Percentiles rank a stretch among this genome's conserved stretches.
phyloP scores from a whole-genome alignment of 2,329 filamentous ascomycete genomes.

The Ophiostoma pallidulum region DNA sequence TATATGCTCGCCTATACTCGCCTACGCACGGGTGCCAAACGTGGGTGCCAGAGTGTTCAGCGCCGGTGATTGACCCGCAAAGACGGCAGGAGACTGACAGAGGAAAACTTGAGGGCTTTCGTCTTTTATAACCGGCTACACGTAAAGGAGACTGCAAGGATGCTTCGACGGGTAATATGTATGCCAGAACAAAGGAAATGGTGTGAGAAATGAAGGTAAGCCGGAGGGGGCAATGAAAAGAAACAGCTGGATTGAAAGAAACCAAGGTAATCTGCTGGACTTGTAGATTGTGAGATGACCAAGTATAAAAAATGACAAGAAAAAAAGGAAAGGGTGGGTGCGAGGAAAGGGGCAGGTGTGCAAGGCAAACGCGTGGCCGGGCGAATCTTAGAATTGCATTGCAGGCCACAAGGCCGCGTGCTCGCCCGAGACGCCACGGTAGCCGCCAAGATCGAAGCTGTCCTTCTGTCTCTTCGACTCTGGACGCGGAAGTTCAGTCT shows the following conservation, averaged over 20 bases:
- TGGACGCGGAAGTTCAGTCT: not conserved
- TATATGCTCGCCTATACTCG: too few relatives aligned
- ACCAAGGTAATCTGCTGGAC: too few relatives aligned
- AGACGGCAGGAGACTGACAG: too few relatives aligned
- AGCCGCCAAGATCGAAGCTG: conserved; percentile 8
- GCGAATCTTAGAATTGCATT: conserved; percentile 3
- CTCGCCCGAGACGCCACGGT: conserved; percentile 3
- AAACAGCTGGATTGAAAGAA: not conserved
- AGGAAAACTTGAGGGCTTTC: too few relatives aligned
- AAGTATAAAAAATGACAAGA: not conserved
- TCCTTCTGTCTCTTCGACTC: conserved; percentile 10
- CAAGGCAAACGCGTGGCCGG: not conserved
- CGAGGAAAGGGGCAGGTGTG: not conserved
- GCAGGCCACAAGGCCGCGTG: conserved; percentile 10
- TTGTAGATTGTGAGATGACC: too few relatives aligned
- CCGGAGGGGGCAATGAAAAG: not conserved
- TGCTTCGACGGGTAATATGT: too few relatives aligned
- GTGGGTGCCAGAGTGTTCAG: too few relatives aligned
- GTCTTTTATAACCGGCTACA: too few relatives aligned
- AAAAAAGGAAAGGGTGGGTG: not conserved
- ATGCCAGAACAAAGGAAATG: not conserved
- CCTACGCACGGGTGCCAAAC: too few relatives aligned
- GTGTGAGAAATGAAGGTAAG: not conserved
- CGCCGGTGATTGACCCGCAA: too few relatives aligned
- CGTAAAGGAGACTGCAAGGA: not conserved